Evolutionary conservation across 805 yeast genomes (phyloP).

Genomic region (Ogataea nakhonphanomensis): DNA sequence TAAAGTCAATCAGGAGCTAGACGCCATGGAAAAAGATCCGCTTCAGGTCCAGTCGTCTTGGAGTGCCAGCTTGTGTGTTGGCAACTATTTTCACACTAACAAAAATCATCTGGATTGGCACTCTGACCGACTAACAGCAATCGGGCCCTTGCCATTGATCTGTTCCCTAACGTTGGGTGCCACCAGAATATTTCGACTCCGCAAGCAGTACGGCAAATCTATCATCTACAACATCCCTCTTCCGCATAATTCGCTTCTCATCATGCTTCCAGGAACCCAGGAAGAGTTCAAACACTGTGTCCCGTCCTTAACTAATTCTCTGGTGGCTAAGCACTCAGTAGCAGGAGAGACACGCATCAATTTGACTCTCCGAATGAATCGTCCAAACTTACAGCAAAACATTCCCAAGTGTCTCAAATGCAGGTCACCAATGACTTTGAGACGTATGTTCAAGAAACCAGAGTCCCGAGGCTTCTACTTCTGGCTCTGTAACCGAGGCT

Average conservation of each 20-base stretch:
- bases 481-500: conserved; percentile 59
- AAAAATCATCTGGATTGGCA: conserved; percentile 66
- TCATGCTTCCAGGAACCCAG: conserved; percentile 80
- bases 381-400: conserved; percentile 33
- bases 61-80: conserved; percentile 52
- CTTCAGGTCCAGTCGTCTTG: conserved; percentile 42
- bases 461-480: conserved; percentile 53
- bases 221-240: conserved; percentile 52
- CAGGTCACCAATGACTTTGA: conserved; percentile 44
- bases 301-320: conserved; percentile 41
- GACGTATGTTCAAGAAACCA: conserved; percentile 50
- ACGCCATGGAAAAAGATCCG: conserved; percentile 24
- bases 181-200: conserved; percentile 61
- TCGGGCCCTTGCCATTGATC: conserved; percentile 69
- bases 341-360: conserved; percentile 55
- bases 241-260: conserved; percentile 64
- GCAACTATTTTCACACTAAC: conserved; percentile 51
- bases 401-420: conserved; percentile 44
- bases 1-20: conserved; percentile 35
- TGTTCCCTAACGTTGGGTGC: conserved; percentile 70
- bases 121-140: conserved; percentile 66
- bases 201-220: conserved; percentile 37
- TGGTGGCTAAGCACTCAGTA: conserved; percentile 38
- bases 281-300: conserved; percentile 71
- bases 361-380: conserved; percentile 60